These are phyloP conservation scores for Pezicula radicicola DNA, from an alignment of 2,329 filamentous ascomycete species.

Conservation along the genomic window DNA sequence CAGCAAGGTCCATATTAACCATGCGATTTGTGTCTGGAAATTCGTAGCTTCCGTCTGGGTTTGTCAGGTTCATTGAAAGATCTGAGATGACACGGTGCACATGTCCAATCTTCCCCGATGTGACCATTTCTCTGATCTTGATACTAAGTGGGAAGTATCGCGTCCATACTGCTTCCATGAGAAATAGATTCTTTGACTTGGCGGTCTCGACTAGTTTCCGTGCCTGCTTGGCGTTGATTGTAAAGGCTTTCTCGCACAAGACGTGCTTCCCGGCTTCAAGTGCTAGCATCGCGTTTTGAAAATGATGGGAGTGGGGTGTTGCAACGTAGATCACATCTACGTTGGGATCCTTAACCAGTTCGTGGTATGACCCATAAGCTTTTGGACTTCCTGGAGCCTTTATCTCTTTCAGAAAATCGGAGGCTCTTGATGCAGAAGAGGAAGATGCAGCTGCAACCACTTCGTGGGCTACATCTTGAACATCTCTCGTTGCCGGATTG, in stretches of 20 bases:
- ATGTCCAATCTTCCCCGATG: slow-evolving; percentile 32
- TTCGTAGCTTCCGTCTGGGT: slow-evolving; percentile 46
- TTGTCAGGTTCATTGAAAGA: slow-evolving; percentile 42
- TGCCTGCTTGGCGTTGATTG: slow-evolving; percentile 63
- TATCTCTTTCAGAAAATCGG: slow-evolving; percentile 57
- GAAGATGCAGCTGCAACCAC: slow-evolving; percentile 65
- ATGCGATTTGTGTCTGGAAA: slow-evolving; percentile 50
- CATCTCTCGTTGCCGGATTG: slow-evolving; percentile 56
- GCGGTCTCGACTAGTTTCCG: slow-evolving; percentile 58
- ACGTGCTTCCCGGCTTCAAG: slow-evolving; percentile 66
- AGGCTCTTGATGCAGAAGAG: slow-evolving; percentile 54
- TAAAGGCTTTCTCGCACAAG: slow-evolving; percentile 71
- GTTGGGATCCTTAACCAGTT: slow-evolving; percentile 60
- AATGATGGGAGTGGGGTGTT: slow-evolving; percentile 72
- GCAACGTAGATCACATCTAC: slow-evolving; percentile 70
- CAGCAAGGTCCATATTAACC: slow-evolving; percentile 67
- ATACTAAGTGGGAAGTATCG: slow-evolving; percentile 66
- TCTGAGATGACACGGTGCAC: slow-evolving; percentile 39
- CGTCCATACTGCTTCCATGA: slow-evolving; percentile 71
- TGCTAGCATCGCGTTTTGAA: slow-evolving; percentile 64
- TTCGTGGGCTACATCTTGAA: slow-evolving; percentile 58
- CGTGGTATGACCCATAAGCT: slow-evolving; percentile 64
- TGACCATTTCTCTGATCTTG: slow-evolving; percentile 50
- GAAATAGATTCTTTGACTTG: slow-evolving; percentile 54
- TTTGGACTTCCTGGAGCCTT: slow-evolving; percentile 53